Evolutionary conservation across 2,329 filamentous ascomycete species (phyloP).

Genomic region (Sodiomyces alkalinus): DNA sequence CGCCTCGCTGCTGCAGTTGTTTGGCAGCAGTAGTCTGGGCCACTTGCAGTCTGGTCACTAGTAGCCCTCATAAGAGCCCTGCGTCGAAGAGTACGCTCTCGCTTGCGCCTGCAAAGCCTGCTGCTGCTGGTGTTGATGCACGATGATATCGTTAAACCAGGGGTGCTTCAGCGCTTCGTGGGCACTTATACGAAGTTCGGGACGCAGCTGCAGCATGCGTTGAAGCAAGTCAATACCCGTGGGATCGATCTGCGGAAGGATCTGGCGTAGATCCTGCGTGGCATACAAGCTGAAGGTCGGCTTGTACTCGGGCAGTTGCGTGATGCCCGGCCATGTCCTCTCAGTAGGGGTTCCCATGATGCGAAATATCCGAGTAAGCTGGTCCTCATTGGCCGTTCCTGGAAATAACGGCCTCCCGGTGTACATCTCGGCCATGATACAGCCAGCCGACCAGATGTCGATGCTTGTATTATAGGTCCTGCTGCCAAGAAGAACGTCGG

Average conservation of each 20-base stretch:
- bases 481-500: conserved; percentile 85
- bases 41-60: conserved; percentile 18
- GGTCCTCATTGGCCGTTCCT: conserved; percentile 95
- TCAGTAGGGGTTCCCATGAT: conserved; percentile 98
- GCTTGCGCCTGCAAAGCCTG: conserved; percentile 27
- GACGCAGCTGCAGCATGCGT: conserved; percentile 82
- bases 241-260: conserved; percentile 80
- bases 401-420: conserved; percentile 91
- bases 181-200: conserved; percentile 82
- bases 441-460: conserved; percentile 97
- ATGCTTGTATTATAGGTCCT: conserved; percentile 99
- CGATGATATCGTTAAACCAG: conserved; percentile 71
- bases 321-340: conserved; percentile 88
- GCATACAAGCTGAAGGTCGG: conserved; percentile 86
- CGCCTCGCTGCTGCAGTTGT: no score
- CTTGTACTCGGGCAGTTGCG: conserved; percentile 95
- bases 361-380: conserved; percentile 91
- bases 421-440: conserved; percentile 99
- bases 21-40: no score
- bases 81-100: conserved; percentile 22
- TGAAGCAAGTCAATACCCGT: conserved; percentile 76
- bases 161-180: conserved; percentile 75
- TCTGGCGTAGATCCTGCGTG: conserved; percentile 75
- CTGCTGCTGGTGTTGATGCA: conserved; percentile 35
- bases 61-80: conserved; percentile 13